These are phyloP conservation scores for Rhodotorula sp. DNA, from an alignment of 1,284 basidiomycete species.

Conservation along the genomic window DNA sequence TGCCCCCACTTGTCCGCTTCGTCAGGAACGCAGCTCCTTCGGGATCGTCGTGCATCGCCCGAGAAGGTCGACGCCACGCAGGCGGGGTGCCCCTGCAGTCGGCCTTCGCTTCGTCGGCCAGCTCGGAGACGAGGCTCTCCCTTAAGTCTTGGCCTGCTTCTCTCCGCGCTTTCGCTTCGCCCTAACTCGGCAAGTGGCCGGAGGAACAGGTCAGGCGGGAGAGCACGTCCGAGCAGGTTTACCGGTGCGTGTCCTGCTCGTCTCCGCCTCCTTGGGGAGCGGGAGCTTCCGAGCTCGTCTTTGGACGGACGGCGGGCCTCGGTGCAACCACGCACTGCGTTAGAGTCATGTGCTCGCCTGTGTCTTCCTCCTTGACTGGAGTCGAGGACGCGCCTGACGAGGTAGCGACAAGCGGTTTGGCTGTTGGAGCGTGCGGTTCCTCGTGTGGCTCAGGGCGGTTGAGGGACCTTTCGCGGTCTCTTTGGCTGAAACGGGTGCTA, in stretches of 20 bases:
- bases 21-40: constrained; percentile 20
- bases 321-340: background rate
- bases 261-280: background rate
- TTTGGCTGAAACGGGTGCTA: too few relatives aligned
- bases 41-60: background rate
- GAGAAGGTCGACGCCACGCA: background rate
- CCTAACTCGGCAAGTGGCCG: too few relatives aligned
- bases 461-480: too few relatives aligned
- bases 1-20: background rate
- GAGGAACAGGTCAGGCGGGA: too few relatives aligned
- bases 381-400: constrained; percentile 13
- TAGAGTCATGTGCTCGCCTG: constrained; percentile 20
- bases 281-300: background rate
- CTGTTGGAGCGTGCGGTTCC: background rate
- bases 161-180: too few relatives aligned
- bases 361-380: constrained; percentile 10
- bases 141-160: too few relatives aligned
- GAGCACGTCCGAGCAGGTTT: too few relatives aligned
- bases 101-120: background rate
- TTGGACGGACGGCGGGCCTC: constrained; percentile 2
- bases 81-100: too few relatives aligned
- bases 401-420: background rate
- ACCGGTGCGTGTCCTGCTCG: background rate
- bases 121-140: background rate
- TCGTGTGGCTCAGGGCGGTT: background rate